Evolutionary conservation across 768 basidiomycete species (phyloP).

Genomic region (Boletus speciosus): DNA sequence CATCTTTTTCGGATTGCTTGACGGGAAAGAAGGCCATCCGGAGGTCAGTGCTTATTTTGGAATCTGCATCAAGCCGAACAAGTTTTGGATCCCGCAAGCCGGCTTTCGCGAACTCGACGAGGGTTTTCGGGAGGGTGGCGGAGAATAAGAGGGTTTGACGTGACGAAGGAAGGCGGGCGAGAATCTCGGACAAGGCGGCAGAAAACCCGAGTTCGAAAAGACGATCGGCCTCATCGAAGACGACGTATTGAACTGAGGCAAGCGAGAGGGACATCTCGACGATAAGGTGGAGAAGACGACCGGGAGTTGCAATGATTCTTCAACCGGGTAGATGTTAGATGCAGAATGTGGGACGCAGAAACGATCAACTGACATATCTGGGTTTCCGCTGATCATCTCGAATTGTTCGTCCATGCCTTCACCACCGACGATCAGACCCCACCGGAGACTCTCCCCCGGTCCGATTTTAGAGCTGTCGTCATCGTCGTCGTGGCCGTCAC

Average conservation of each 20-base stretch:
- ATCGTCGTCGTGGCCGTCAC: constrained; percentile 55
- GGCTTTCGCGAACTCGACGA: constrained; percentile 98
- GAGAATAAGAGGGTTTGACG: constrained; percentile 96
- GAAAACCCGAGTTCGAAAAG: constrained; percentile 99
- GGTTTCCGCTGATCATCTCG: constrained; percentile 89
- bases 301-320: constrained; percentile 97
- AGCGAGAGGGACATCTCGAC: constrained; percentile 97
- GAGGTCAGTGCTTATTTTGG: constrained; percentile 91
- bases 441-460: constrained; percentile 65
- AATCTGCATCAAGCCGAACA: constrained; percentile 93
- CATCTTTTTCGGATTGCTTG: constrained; percentile 92
- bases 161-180: constrained; percentile 78
- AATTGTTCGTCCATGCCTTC: constrained; percentile 96
- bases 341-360: constrained; percentile 3
- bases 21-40: constrained; percentile 93
- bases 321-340: constrained; percentile 9
- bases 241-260: constrained; percentile 80
- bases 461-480: constrained; percentile 42
- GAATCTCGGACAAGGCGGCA: constrained; percentile 84
- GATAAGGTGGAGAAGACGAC: constrained; percentile 91
- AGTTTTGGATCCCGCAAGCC: constrained; percentile 92
- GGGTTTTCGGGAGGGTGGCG: constrained; percentile 90
- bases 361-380: constrained; percentile 75
- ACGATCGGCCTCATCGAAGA: constrained; percentile 98
- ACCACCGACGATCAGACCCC: constrained; percentile 95